Conservation (phyloP, 345 rosid genomes). For the Lepidium aucheri region DNA sequence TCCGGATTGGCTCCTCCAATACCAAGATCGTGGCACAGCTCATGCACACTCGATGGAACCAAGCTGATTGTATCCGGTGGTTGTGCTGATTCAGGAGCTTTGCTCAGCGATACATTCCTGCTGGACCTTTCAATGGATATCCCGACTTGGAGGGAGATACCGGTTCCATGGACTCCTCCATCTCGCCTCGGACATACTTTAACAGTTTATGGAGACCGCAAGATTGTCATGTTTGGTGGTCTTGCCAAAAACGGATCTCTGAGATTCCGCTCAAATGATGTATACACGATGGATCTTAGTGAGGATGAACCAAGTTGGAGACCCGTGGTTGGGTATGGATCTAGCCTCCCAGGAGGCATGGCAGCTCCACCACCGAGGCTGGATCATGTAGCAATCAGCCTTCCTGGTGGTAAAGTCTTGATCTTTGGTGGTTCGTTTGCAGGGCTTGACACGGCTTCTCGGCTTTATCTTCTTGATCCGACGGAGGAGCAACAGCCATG, state of each 20-base stretch:
- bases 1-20: slow-evolving; percentile 90
- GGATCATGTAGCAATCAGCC: slow-evolving; percentile 84
- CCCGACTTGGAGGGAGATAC: slow-evolving; percentile 88
- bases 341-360: slow-evolving; percentile 71
- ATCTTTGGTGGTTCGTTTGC: slow-evolving; percentile 92
- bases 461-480: slow-evolving; percentile 79
- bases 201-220: slow-evolving; percentile 79
- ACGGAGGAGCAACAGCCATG: slow-evolving; percentile 82
- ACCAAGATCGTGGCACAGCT: slow-evolving; percentile 96
- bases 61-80: slow-evolving; percentile 92
- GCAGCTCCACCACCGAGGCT: slow-evolving; percentile 81
- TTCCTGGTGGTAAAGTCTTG: slow-evolving; percentile 77
- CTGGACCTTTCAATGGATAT: slow-evolving; percentile 92
- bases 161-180: slow-evolving; percentile 86
- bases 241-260: slow-evolving; percentile 79
- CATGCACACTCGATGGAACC: slow-evolving; percentile 94
- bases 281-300: slow-evolving; percentile 87
- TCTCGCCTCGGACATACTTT: slow-evolving; percentile 85
- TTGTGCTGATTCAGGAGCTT: slow-evolving; percentile 89
- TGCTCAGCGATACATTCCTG: slow-evolving; percentile 79
- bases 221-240: slow-evolving; percentile 92
- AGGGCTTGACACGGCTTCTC: slow-evolving; percentile 86
- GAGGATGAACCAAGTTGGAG: slow-evolving; percentile 89
- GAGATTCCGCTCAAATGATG: slow-evolving; percentile 87
- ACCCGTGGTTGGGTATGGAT: slow-evolving; percentile 52